These are phyloP conservation scores for Kwoniella dejecticola DNA, from an alignment of 768 basidiomycete species.

Conservation along the genomic window DNA sequence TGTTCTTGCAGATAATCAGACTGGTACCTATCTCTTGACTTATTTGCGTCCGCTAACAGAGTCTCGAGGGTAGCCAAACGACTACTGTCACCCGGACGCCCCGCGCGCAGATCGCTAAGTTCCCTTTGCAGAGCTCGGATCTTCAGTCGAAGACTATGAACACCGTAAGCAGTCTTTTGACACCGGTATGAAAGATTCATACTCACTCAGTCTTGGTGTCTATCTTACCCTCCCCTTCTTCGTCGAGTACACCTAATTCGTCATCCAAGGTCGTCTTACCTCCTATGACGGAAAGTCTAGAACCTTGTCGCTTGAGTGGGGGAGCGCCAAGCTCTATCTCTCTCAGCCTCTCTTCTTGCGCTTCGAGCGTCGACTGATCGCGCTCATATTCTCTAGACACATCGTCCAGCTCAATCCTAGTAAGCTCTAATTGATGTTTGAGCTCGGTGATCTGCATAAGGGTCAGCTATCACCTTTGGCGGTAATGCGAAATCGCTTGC, in stretches of 20 bases:
- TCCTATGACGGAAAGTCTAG: constrained; percentile 2
- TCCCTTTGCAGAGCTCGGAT: constrained; percentile 79
- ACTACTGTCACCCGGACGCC: constrained; percentile 69
- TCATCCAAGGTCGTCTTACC: constrained; percentile 16
- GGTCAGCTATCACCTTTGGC: neutral
- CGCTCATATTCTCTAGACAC: constrained; percentile 64
- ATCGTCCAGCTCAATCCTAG: constrained; percentile 26
- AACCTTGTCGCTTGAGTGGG: constrained; percentile 12
- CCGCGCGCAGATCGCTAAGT: constrained; percentile 65
- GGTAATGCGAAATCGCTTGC: constrained; percentile 7
- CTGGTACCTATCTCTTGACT: constrained; percentile 87
- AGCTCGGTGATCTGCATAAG: constrained; percentile 67
- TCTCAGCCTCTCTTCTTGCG: constrained; percentile 85
- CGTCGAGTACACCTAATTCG: constrained; percentile 63
- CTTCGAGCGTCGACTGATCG: constrained; percentile 79
- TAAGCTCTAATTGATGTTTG: constrained; percentile 66
- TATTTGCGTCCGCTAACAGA: constrained; percentile 83
- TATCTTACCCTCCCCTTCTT: constrained; percentile 61
- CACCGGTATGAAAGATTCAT: too few relatives aligned
- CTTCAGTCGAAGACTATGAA: constrained; percentile 69
- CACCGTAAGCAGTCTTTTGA: neutral
- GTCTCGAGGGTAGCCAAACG: constrained; percentile 84
- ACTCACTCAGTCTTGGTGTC: constrained; percentile 67
- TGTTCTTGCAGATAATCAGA: constrained; percentile 81
- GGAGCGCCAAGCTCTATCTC: constrained; percentile 70